Evolutionary conservation across 164 flowering plant genomes (phyloP).

Genomic region (Kalanchoe fedtschenkoi): DNA sequence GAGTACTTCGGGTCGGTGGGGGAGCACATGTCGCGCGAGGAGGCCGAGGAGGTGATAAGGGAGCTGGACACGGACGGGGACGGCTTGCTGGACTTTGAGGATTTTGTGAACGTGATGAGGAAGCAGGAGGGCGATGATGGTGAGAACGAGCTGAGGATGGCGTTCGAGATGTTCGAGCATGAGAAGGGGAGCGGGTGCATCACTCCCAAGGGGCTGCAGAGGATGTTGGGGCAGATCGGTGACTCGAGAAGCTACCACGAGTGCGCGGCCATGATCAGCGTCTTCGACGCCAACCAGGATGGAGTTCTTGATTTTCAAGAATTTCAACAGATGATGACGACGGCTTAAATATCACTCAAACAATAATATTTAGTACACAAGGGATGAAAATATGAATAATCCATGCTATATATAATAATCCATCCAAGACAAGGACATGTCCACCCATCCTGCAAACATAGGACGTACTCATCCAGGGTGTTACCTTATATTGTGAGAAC

Average conservation of each 20-base stretch:
- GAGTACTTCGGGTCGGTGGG: conserved; percentile 48
- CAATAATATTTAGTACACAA: too few relatives aligned
- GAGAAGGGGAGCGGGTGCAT: conserved; percentile 70
- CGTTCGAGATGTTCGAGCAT: conserved; percentile 67
- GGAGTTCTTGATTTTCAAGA: conserved; percentile 70
- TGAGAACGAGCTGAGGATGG: conserved; percentile 42
- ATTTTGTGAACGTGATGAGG: conserved; percentile 42
- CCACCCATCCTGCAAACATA: too few relatives aligned
- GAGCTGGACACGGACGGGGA: conserved; percentile 55
- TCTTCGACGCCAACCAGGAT: conserved; percentile 56
- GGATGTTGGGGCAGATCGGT: conserved; percentile 47
- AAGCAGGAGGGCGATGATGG: conserved; percentile 12
- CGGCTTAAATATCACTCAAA: too few relatives aligned
- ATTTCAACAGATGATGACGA: conserved; percentile 66
- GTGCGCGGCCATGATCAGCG: conserved; percentile 59
- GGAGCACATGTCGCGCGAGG: conserved; percentile 48
- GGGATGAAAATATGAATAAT: too few relatives aligned
- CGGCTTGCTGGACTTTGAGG: conserved; percentile 39
- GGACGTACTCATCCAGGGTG: too few relatives aligned
- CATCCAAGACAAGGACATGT: too few relatives aligned
- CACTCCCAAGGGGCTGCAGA: conserved; percentile 61
- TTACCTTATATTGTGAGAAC: too few relatives aligned
- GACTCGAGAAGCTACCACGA: conserved; percentile 44
- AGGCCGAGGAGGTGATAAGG: conserved; percentile 31
- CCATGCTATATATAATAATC: too few relatives aligned